A percentile compares a stretch with the other conserved stretches of the same genome.
Conservation (phyloP, 345 rosid genomes). For the Crucihimalaya himalaica region DNA sequence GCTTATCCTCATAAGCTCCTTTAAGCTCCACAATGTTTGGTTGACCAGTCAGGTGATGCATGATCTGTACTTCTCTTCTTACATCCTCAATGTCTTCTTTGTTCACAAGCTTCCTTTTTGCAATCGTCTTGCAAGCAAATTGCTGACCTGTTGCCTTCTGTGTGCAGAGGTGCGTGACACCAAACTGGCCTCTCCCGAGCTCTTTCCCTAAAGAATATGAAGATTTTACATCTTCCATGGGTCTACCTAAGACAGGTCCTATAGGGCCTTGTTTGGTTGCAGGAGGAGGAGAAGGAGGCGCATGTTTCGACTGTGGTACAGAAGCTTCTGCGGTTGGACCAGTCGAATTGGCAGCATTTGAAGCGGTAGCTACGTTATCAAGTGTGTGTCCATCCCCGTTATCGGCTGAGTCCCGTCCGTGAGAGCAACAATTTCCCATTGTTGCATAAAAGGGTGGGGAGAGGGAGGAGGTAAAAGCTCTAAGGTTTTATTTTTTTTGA, state of each 20-base stretch:
- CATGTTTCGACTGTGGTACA: constrained; percentile 34
- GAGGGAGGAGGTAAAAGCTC: constrained; percentile 29
- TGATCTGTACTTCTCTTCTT: constrained; percentile 67
- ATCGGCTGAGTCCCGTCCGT: constrained; percentile 43
- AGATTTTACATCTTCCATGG: constrained; percentile 65
- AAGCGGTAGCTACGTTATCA: constrained; percentile 26
- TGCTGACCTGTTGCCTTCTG: constrained; percentile 55
- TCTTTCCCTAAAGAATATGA: constrained; percentile 60
- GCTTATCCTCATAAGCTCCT: constrained; percentile 74
- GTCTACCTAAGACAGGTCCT: constrained; percentile 62
- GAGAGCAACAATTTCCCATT: constrained; percentile 86
- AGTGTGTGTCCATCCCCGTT: constrained; percentile 29
- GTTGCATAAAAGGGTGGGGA: constrained; percentile 34
- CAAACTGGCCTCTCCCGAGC: constrained; percentile 72
- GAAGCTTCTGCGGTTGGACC: constrained; percentile 32
- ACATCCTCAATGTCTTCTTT: constrained; percentile 72
- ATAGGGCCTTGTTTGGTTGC: constrained; percentile 39
- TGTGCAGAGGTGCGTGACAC: constrained; percentile 63
- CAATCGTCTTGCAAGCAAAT: constrained; percentile 72
- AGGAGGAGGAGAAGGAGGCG: constrained; percentile 43
- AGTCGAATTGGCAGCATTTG: constrained; percentile 21
- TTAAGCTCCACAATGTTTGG: constrained; percentile 70
- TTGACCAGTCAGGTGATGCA: constrained; percentile 73
- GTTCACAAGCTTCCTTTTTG: constrained; percentile 61
- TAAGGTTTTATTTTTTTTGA: constrained; percentile 20